phyloP scores from a whole-genome alignment of 129 eudicot genomes.

The Flaveria linearis region DNA sequence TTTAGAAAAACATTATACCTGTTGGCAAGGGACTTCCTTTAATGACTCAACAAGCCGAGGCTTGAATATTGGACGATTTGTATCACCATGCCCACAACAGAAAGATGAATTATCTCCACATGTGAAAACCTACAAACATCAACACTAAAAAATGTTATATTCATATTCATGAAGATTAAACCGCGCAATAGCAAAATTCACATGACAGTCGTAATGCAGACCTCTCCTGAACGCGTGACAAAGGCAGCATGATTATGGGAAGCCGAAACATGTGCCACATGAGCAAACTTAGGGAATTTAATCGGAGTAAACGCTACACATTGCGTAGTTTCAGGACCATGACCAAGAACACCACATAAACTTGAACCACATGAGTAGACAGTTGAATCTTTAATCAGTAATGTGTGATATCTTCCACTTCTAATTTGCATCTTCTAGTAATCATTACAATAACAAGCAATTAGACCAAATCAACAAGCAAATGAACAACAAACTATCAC shows the following conservation, averaged over 20 bases:
- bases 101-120: conserved; percentile 96
- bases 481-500: neutral
- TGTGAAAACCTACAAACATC: conserved; percentile 74
- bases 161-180: conserved; percentile 3
- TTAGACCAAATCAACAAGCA: neutral
- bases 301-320: conserved; percentile 73
- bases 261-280: conserved; percentile 77
- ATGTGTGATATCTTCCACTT: conserved; percentile 90
- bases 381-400: conserved; percentile 65
- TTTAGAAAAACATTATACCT: conserved; percentile 41
- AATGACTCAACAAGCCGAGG: conserved; percentile 83
- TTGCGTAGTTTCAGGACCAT: conserved; percentile 87
- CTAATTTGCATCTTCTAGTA: conserved; percentile 83
- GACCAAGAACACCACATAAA: conserved; percentile 98
- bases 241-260: conserved; percentile 96
- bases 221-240: conserved; percentile 83
- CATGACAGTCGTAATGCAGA: conserved; percentile 23
- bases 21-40: conserved; percentile 70
- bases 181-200: neutral
- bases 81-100: conserved; percentile 90
- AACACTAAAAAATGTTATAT: too few relatives aligned
- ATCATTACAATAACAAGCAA: conserved; percentile 9
- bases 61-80: conserved; percentile 71
- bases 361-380: conserved; percentile 94
- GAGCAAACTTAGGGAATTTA: conserved; percentile 54